Conservation (phyloP, 2,329 filamentous ascomycete genomes). For the Exophiala sideris region DNA sequence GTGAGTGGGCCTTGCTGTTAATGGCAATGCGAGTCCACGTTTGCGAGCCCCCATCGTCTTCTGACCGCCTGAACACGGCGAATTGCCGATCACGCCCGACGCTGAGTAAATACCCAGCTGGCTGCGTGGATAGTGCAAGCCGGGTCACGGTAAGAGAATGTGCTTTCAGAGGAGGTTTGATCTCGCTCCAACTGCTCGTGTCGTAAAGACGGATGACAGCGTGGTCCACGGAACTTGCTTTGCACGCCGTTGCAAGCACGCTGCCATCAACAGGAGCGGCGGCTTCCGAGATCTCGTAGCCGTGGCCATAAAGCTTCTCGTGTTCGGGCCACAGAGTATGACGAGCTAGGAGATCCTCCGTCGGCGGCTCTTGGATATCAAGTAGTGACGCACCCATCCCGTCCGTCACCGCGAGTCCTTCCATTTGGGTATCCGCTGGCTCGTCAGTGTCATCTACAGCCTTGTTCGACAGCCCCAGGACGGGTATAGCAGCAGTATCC, state of each 20-base stretch:
- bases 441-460: slow-evolving; percentile 61
- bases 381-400: slow-evolving; percentile 51
- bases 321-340: slow-evolving; percentile 93
- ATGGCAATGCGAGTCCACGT: slow-evolving; percentile 59
- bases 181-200: slow-evolving; percentile 80
- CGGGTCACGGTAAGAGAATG: slow-evolving; percentile 84
- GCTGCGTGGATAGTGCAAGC: slow-evolving; percentile 67
- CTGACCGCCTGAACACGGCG: slow-evolving; percentile 66
- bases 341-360: slow-evolving; percentile 84
- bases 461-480: slow-evolving; percentile 94
- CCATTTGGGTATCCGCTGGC: slow-evolving; percentile 29
- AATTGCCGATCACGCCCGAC: slow-evolving; percentile 91
- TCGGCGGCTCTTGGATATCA: slow-evolving; percentile 69
- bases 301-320: slow-evolving; percentile 96
- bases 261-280: slow-evolving; percentile 71
- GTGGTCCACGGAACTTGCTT: slow-evolving; percentile 87
- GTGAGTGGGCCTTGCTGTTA: slow-evolving; percentile 79
- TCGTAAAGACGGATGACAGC: slow-evolving; percentile 92
- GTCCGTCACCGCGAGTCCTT: slow-evolving; percentile 49
- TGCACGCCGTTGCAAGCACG: slow-evolving; percentile 86
- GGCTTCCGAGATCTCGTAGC: slow-evolving; percentile 90
- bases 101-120: slow-evolving; percentile 74
- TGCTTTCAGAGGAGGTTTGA: slow-evolving; percentile 75
- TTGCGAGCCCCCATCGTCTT: slow-evolving; percentile 29
- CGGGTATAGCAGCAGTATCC: slow-evolving; percentile 90